Evolutionary conservation across 2,329 filamentous ascomycete genomes (phyloP).

Genomic region (Microcyclospora pomicola): DNA sequence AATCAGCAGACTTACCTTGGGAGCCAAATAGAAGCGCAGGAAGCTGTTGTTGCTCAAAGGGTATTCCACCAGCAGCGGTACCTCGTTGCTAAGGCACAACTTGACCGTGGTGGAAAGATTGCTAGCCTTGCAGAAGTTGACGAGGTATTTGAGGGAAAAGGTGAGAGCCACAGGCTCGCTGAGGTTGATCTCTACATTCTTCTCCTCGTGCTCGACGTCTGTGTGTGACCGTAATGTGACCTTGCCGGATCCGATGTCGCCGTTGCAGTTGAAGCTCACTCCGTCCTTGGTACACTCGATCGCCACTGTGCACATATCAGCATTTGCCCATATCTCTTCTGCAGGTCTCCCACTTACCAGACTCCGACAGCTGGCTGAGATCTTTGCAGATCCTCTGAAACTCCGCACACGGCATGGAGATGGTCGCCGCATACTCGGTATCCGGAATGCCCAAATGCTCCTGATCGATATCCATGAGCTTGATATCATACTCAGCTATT

Average conservation of each 20-base stretch:
- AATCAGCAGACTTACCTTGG: conserved; percentile 55
- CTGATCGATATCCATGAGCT: conserved; percentile 99
- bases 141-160: conserved; percentile 97
- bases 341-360: conserved; percentile 47
- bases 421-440: conserved; percentile 91
- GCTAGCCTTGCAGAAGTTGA: conserved; percentile 99
- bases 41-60: conserved; percentile 67
- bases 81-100: conserved; percentile 89
- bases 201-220: conserved; percentile 75
- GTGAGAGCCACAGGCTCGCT: conserved; percentile 86
- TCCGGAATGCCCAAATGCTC: conserved; percentile 97
- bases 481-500: conserved; percentile 97
- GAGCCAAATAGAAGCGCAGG: conserved; percentile 92
- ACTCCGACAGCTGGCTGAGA: conserved; percentile 83
- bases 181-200: conserved; percentile 79
- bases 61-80: conserved; percentile 93
- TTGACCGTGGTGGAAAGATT: conserved; percentile 69
- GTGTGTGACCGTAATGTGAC: conserved; percentile 82
- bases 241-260: conserved; percentile 90
- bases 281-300: conserved; percentile 97
- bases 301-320: conserved; percentile 48
- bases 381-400: conserved; percentile 94
- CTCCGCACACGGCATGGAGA: conserved; percentile 75
- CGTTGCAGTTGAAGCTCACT: conserved; percentile 83
- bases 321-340: neutral